Percentiles rank a stretch among this genome's conserved stretches.
Conservation (phyloP, 2,329 filamentous ascomycete species). For the Trichoderma polysporum region DNA sequence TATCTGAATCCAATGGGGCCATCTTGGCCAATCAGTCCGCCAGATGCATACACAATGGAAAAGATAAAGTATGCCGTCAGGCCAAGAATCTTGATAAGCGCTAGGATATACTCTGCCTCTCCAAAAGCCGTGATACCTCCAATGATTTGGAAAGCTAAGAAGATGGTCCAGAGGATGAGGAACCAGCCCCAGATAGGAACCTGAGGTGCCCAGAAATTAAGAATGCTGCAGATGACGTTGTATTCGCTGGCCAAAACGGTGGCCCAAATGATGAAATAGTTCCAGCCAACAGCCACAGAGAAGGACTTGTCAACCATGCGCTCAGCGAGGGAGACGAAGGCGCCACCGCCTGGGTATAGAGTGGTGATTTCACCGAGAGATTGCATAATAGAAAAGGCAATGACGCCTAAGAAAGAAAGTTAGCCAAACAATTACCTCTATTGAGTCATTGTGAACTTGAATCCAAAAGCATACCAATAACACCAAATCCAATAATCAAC, state of each 20-base stretch:
- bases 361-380: constrained; percentile 73
- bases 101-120: constrained; percentile 78
- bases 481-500: constrained; percentile 68
- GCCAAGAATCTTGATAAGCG: constrained; percentile 68
- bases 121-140: constrained; percentile 74
- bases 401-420: constrained; percentile 43
- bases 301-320: constrained; percentile 71
- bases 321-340: constrained; percentile 68
- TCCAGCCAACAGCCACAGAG: constrained; percentile 68
- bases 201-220: constrained; percentile 63
- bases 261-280: constrained; percentile 67
- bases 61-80: constrained; percentile 73
- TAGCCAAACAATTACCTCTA: neutral
- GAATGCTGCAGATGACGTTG: constrained; percentile 65
- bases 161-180: constrained; percentile 71
- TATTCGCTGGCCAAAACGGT: constrained; percentile 69
- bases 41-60: constrained; percentile 68
- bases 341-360: constrained; percentile 68
- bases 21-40: constrained; percentile 59
- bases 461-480: constrained; percentile 53
- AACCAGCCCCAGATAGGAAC: constrained; percentile 68
- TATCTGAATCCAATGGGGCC: constrained; percentile 67
- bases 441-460: neutral
- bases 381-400: constrained; percentile 69
- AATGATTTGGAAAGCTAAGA: constrained; percentile 67